phyloP scores from a whole-genome alignment of 768 basidiomycete species.

The Agaricus blazei region DNA sequence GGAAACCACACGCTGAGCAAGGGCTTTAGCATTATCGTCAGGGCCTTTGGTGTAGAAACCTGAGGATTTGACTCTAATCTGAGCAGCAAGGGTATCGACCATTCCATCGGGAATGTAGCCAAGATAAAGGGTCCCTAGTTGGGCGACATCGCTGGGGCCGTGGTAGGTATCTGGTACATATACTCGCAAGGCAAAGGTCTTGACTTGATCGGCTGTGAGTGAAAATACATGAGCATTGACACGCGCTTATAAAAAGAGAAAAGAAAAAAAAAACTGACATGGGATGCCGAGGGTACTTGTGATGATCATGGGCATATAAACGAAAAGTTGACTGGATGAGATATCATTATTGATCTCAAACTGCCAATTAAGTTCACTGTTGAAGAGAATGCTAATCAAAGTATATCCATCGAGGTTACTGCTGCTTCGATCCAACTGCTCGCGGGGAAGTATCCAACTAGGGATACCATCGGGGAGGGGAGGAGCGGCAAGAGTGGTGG shows the following conservation, averaged over 20 bases:
- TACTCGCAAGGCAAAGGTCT: slow-evolving; percentile 58
- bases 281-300: slow-evolving; percentile 25
- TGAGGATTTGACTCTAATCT: slow-evolving; percentile 59
- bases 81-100: slow-evolving; percentile 57
- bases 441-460: slow-evolving; percentile 48
- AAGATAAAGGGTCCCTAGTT: slow-evolving; percentile 67
- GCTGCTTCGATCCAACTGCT: slow-evolving; percentile 17
- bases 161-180: slow-evolving; percentile 58
- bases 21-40: slow-evolving; percentile 38
- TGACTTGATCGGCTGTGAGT: slow-evolving; percentile 26
- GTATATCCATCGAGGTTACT: slow-evolving; percentile 32
- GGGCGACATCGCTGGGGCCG: slow-evolving; percentile 35
- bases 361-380: slow-evolving; percentile 54
- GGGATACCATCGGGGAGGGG: slow-evolving; percentile 59
- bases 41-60: slow-evolving; percentile 55
- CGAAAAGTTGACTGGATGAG: slow-evolving; percentile 75
- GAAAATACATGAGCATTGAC: slow-evolving; percentile 6
- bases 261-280: slow-evolving; percentile 20
- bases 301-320: slow-evolving; percentile 50
- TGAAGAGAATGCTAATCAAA: slow-evolving; percentile 64
- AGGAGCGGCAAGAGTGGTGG: slow-evolving; percentile 22
- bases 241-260: not conserved
- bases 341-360: slow-evolving; percentile 57
- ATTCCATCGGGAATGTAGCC: slow-evolving; percentile 56
- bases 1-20: slow-evolving; percentile 68